Evolutionary conservation across 805 yeast genomes (phyloP), one percentile per base, ranked within the genome.

Genomic region (Zygosaccharomyces kombuchaensis): DNA sequence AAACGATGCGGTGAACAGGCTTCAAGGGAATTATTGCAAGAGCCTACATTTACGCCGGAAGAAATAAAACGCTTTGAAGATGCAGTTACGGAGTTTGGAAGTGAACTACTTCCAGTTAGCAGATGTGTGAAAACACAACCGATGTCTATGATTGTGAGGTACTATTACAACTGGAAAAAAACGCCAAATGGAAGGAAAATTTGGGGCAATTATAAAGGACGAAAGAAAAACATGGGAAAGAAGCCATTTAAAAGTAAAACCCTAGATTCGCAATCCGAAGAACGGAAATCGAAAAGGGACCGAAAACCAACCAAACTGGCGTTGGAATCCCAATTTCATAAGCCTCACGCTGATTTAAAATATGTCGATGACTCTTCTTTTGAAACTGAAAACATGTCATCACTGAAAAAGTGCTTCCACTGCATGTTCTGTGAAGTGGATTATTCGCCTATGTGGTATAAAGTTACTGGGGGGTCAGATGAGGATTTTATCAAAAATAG

Each of bases 151-250:
- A 72, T 89, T 51, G 98, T 91, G 1, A 68, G 97, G 46, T 89
- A 75, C 61, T 91, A 88, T 58, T 91, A 91, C 57, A 68, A 87
- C 43, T 91, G 98, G 98, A 90, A 90, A 65, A 90, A 90, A 62
- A 84, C 96, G 0, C 69, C 76, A 25, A 73, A 73, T 36, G 97
- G 97, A 0, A 81, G 77, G 51, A 59, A 62, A 34, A 84, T 88
- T 13, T 87, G 97, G 95, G 96, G 87, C 29, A 81, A 82, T 57
- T 87, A 68, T 59, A 81, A 80, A 35, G 95, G 93, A 0, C 67
- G 95, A 42, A 64, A 73, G 34, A 80, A 80, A 53, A 84, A 84
- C 59, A 80, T 76, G 50, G 65, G 54, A 25, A 52, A 53, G 47
- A 48, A 59, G 44, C 54, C 48, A 23, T 55, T 47, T 36, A 48